These are phyloP conservation scores for Brettanomyces custersianus DNA, from an alignment of 805 yeast species.

Conservation along the genomic window DNA sequence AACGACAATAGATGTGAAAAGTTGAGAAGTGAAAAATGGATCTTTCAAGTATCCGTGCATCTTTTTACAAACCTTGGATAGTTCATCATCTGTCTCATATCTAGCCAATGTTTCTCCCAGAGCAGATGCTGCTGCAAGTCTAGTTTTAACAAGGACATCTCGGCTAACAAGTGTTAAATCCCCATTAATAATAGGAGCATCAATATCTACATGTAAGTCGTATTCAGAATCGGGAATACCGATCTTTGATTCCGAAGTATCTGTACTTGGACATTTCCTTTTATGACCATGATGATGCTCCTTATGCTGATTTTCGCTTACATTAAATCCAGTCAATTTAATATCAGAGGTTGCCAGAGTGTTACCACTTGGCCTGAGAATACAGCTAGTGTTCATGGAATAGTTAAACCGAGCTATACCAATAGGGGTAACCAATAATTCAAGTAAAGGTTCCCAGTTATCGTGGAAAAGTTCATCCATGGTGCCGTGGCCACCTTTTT, in stretches of 20 bases:
- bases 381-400: constrained; percentile 65
- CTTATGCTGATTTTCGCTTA: constrained; percentile 12
- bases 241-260: constrained; percentile 8
- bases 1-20: constrained; percentile 58
- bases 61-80: constrained; percentile 29
- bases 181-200: constrained; percentile 85
- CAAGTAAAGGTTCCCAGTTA: constrained; percentile 53
- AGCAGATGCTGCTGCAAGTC: constrained; percentile 67
- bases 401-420: constrained; percentile 88
- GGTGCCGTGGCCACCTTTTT: constrained; percentile 21
- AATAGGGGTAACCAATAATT: constrained; percentile 82
- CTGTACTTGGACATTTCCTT: neutral
- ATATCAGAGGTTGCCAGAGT: constrained; percentile 23
- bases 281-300: constrained; percentile 1
- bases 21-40: constrained; percentile 72
- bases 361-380: constrained; percentile 74
- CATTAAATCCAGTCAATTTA: constrained; percentile 18
- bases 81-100: constrained; percentile 29
- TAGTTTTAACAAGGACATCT: constrained; percentile 65
- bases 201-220: constrained; percentile 71
- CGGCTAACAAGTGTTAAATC: constrained; percentile 80
- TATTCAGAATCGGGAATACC: constrained; percentile 43
- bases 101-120: constrained; percentile 58
- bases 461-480: constrained; percentile 45
- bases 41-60: constrained; percentile 40